Conservation (phyloP, 139 green algal genomes). For the Coelastrella sp. region DNA sequence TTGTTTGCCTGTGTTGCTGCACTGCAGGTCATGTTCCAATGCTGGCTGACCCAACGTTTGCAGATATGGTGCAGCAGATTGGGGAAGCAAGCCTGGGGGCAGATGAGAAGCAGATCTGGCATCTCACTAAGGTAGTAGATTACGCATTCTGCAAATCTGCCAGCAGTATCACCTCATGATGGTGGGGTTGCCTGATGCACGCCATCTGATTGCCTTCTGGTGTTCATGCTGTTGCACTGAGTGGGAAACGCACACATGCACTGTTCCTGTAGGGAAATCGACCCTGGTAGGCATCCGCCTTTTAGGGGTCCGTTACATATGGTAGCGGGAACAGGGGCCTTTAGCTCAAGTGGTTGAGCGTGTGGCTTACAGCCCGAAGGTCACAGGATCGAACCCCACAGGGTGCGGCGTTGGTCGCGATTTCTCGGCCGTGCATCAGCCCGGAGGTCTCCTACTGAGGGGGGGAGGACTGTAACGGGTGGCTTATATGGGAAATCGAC, state of each 20-base stretch:
- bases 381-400: too few species aligned
- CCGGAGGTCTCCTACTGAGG: too few species aligned
- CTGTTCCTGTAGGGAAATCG: too few species aligned
- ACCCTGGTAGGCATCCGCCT: too few species aligned
- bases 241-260: neutral
- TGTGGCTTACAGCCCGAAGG: too few species aligned
- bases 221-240: neutral
- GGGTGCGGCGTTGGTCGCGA: too few species aligned
- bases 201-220: neutral
- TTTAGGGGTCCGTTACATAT: too few species aligned
- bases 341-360: too few species aligned
- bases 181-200: neutral
- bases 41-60: slow-evolving; percentile 85
- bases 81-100: slow-evolving; percentile 86
- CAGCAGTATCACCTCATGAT: neutral
- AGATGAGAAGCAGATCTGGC: slow-evolving; percentile 89
- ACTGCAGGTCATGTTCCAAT: slow-evolving; percentile 89
- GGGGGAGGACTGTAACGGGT: too few species aligned
- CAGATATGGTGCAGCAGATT: slow-evolving; percentile 84
- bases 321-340: too few species aligned
- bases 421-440: too few species aligned
- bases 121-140: slow-evolving; percentile 79
- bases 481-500: too few species aligned
- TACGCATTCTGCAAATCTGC: neutral
- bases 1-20: neutral